phyloP scores from a whole-genome alignment of 2,329 filamentous ascomycete genomes.

The Scytalidium lignicola region DNA sequence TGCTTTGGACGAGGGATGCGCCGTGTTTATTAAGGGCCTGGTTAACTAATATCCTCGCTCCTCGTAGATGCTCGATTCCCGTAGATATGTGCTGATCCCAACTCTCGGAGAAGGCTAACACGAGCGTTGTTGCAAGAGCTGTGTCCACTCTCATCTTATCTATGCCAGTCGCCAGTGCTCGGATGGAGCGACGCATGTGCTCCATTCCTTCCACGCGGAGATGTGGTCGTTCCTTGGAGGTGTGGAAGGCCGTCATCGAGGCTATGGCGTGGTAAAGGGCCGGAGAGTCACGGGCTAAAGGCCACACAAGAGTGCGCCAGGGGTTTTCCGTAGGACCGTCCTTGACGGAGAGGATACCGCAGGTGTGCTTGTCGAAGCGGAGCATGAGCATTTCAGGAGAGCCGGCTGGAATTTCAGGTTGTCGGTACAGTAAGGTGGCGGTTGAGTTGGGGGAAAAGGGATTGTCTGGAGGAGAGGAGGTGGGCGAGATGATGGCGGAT shows the following conservation, averaged over 20 bases:
- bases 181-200: constrained; percentile 62
- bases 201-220: constrained; percentile 60
- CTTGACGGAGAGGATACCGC: constrained; percentile 66
- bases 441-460: constrained; percentile 8
- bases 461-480: constrained; percentile 10
- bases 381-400: constrained; percentile 58
- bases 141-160: constrained; percentile 59
- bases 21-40: constrained; percentile 47
- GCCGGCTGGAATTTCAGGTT: constrained; percentile 42
- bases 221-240: constrained; percentile 49
- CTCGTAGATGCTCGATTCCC: constrained; percentile 64
- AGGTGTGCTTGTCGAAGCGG: constrained; percentile 61
- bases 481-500: constrained; percentile 5
- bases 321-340: constrained; percentile 66
- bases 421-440: constrained; percentile 31
- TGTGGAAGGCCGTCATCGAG: constrained; percentile 66
- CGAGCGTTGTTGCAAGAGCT: constrained; percentile 64
- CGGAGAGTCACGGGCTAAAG: constrained; percentile 56
- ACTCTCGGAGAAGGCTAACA: constrained; percentile 63
- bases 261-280: constrained; percentile 64
- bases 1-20: constrained; percentile 15
- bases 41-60: constrained; percentile 59
- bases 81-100: constrained; percentile 67
- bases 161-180: constrained; percentile 53
- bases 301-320: constrained; percentile 68